Evolutionary conservation across 2,329 filamentous ascomycete genomes (phyloP).

Genomic region (Cryphonectria japonica): DNA sequence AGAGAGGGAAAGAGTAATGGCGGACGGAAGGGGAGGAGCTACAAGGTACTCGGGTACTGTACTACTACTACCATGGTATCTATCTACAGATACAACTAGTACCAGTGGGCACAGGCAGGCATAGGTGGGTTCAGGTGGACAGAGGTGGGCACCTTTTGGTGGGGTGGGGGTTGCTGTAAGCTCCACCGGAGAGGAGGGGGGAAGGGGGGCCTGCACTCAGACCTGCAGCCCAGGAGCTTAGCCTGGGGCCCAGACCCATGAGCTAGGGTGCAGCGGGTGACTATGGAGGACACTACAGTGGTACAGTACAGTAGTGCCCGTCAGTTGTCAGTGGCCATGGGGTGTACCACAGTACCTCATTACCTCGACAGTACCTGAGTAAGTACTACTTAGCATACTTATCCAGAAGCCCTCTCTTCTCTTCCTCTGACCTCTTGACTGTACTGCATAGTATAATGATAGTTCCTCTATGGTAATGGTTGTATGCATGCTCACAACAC

Average conservation of each 20-base stretch:
- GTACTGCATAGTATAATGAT: too few species aligned
- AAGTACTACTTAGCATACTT: not conserved
- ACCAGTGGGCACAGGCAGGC: conserved; percentile 1
- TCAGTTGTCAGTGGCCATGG: not conserved
- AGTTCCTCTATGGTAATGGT: too few species aligned
- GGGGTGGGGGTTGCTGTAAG: conserved; percentile 3
- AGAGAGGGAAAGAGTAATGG: not conserved
- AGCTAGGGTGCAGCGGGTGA: not conserved
- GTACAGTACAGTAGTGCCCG: not conserved
- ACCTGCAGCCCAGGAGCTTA: conserved; percentile 1
- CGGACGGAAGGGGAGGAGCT: not conserved
- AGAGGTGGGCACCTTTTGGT: conserved; percentile 10
- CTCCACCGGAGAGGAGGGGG: not conserved
- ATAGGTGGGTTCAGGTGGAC: conserved; percentile 6
- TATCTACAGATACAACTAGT: not conserved
- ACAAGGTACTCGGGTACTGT: not conserved
- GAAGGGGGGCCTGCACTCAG: not conserved
- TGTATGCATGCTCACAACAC: too few species aligned
- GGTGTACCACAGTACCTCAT: not conserved
- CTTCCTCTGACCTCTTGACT: too few species aligned
- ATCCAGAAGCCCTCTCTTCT: too few species aligned
- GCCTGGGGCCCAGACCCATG: not conserved
- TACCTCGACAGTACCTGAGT: not conserved
- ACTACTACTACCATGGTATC: not conserved
- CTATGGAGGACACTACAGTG: not conserved